phyloP scores from a whole-genome alignment of 805 yeast genomes.

The Teunomyces kruisii region DNA sequence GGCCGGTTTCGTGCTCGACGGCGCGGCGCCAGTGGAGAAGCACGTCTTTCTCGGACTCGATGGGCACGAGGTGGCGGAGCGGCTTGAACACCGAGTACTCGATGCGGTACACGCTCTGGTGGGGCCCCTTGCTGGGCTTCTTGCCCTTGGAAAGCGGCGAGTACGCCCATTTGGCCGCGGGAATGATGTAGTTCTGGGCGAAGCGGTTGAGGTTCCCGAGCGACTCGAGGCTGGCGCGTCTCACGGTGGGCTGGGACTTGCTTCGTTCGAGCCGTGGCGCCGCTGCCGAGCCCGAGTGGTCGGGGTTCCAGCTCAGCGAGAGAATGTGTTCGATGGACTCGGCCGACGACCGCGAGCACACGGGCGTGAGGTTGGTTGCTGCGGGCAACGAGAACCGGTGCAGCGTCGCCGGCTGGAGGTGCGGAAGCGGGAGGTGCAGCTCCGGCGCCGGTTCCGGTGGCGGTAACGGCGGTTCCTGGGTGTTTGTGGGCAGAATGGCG shows the following conservation, averaged over 20 bases:
- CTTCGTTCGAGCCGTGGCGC: slow-evolving; percentile 9
- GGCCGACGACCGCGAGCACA: too few relatives aligned
- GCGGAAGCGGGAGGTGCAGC: too few relatives aligned
- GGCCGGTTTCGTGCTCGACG: slow-evolving; percentile 13
- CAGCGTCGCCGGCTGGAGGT: too few relatives aligned
- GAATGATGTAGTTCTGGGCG: slow-evolving; percentile 20
- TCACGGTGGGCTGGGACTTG: slow-evolving; percentile 11
- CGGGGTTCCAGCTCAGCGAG: slow-evolving; percentile 12
- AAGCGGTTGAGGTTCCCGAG: slow-evolving; percentile 17
- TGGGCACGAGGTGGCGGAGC: slow-evolving; percentile 11
- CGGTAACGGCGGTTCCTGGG: not conserved
- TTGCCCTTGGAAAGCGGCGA: slow-evolving; percentile 16
- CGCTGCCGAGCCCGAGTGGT: not conserved
- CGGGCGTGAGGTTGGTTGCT: too few relatives aligned
- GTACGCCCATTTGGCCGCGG: slow-evolving; percentile 35
- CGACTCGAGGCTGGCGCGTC: slow-evolving; percentile 12
- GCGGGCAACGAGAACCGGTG: too few relatives aligned
- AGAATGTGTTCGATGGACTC: slow-evolving; percentile 7
- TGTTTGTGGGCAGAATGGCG: not conserved
- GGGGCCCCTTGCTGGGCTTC: slow-evolving; percentile 5
- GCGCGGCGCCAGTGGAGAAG: slow-evolving; percentile 14
- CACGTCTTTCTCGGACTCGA: slow-evolving; percentile 18
- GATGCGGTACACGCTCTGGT: slow-evolving; percentile 35
- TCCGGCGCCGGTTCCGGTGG: too few relatives aligned
- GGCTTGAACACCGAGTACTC: slow-evolving; percentile 57